Evolutionary conservation across 2,329 filamentous ascomycete species (phyloP), one percentile per base, ranked within the genome.

Genomic region (Hirsutella minnesotensis): DNA sequence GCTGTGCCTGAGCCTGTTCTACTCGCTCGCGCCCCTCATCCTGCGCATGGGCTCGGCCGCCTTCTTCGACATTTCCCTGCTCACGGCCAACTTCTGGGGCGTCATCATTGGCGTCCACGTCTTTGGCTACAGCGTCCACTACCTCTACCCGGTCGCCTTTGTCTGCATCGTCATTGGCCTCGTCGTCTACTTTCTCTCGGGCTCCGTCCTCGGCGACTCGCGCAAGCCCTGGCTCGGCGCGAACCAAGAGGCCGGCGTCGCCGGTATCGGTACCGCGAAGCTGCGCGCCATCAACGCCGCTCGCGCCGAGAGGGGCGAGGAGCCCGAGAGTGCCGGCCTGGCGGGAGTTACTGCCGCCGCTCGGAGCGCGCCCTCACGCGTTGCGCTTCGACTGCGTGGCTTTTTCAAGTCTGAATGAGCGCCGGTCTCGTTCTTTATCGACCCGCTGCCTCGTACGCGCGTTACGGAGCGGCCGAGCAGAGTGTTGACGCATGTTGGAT

Each of bases 81-180:
- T 98, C 46, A 96, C 92, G 2, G 86, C 81, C 53, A 95, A 94
- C 66, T 96, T 96, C 68, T 98, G 92, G 92, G 89, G 88, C 50
- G 83, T 94, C 48, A 83, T 94, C 51, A 90, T 98, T 53, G 92
- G 92, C 40, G 78, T 94, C 52, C 75, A 81, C 58, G 85, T 96
- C 39, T 94, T 98, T 56, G 78, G 82, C 37, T 77, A 84, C 53
- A 64, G 64, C 34, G 78, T 98, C 45, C 85, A 95, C 66, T 95
- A 78, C 72, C 73, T 95, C 66, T 98, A 98, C 65, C 90, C 92
- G 5, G 85, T 95, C 57, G 90, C 92, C 12, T 98, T 98, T 61
- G 86, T 94, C 9, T 72, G 89, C 51, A 96, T 98, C 61, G 79
- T 98, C 51, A 42, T 89, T 22, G 90, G 92, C 1, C 76, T 95